phyloP scores from a whole-genome alignment of 345 rosid species.

The Cardamine chenopodiifolia region DNA sequence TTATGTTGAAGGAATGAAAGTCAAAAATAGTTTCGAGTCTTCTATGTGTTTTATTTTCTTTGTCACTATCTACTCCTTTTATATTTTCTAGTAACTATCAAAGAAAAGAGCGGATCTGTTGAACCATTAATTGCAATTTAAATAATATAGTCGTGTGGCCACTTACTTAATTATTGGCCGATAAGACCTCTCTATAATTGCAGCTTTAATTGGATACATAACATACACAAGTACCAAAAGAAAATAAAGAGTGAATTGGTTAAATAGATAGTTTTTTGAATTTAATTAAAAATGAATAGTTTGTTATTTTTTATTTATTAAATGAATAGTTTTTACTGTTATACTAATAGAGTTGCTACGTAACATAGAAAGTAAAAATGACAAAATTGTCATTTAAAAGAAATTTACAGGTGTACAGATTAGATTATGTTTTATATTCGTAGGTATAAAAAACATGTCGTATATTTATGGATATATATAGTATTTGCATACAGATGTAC shows the following conservation, averaged over 20 bases:
- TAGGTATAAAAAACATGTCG: no score
- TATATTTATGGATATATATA: no score
- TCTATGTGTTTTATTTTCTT: conserved; percentile 2
- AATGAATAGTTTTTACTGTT: no score
- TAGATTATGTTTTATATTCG: no score
- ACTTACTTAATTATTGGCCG: conserved; percentile 27
- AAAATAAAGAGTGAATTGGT: not conserved
- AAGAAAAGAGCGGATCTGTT: conserved; percentile 13
- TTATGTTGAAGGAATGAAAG: not conserved
- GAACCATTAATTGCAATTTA: not conserved
- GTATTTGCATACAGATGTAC: no score
- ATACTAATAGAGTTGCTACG: no score
- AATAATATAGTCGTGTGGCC: conserved; percentile 29
- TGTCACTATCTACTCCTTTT: not conserved
- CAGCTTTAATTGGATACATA: not conserved
- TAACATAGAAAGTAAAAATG: no score
- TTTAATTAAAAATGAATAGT: no score
- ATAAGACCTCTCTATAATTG: conserved; percentile 41
- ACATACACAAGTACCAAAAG: conserved; percentile 21
- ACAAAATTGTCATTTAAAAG: no score
- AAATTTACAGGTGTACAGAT: no score
- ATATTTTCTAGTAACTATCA: not conserved
- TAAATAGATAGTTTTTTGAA: no score
- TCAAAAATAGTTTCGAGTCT: not conserved
- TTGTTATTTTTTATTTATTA: no score